These are phyloP conservation scores for Mucor indicus DNA, from an alignment of 371 early-diverging fungal species.

Conservation along the genomic window DNA sequence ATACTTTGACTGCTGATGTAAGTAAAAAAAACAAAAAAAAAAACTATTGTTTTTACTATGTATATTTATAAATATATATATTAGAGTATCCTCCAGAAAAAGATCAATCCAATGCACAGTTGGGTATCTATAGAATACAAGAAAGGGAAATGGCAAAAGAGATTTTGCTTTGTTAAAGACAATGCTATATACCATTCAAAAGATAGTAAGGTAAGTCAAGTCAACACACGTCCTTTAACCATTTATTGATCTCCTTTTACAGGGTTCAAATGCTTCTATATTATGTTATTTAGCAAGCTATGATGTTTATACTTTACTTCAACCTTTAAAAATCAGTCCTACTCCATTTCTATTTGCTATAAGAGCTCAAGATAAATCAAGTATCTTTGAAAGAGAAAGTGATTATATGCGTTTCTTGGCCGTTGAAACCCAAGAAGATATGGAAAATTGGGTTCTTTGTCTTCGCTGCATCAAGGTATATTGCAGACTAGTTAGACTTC, in stretches of 20 bases:
- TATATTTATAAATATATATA: no score
- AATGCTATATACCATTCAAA: conserved; percentile 69
- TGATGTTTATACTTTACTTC: conserved; percentile 75
- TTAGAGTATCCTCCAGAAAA: conserved; percentile 34
- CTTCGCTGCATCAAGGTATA: conserved; percentile 75
- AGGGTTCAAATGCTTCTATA: conserved; percentile 39
- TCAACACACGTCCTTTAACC: no score
- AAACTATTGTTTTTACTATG: no score
- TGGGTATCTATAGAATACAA: conserved; percentile 68
- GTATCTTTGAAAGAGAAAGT: conserved; percentile 77
- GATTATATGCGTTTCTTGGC: conserved; percentile 84
- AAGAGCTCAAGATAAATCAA: conserved; percentile 73
- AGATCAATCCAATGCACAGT: conserved; percentile 56
- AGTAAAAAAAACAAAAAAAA: neutral
- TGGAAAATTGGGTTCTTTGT: conserved; percentile 85
- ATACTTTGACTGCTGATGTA: conserved; percentile 48
- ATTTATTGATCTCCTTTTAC: no score
- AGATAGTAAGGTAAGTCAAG: conserved; percentile 68
- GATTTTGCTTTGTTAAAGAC: conserved; percentile 64
- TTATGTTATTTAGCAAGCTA: conserved; percentile 70
- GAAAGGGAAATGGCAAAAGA: conserved; percentile 76
- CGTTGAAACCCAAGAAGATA: conserved; percentile 67
- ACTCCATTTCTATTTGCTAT: conserved; percentile 84
- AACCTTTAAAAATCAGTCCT: conserved; percentile 60
- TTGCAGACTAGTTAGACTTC: no score